Conservation (phyloP, 2,329 filamentous ascomycete species). For the Aspergillus amoenus region DNA sequence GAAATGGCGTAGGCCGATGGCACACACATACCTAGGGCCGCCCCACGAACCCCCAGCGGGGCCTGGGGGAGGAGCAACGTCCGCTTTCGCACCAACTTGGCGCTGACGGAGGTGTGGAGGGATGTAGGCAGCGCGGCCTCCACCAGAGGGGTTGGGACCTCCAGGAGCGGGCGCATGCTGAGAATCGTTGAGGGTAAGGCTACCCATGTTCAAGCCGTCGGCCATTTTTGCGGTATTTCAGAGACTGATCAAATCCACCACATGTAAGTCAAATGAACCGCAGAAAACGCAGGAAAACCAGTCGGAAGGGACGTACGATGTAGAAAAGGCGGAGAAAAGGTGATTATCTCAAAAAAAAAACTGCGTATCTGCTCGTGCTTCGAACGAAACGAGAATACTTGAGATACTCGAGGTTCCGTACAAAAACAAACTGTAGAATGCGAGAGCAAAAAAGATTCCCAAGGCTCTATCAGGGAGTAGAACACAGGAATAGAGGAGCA, state of each 20-base stretch:
- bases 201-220: constrained; percentile 42
- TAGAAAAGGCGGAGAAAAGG: constrained; percentile 1
- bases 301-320: constrained; percentile 10
- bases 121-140: constrained; percentile 63
- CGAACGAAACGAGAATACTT: constrained; percentile 5
- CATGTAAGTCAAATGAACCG: constrained; percentile 9
- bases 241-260: constrained; percentile 3
- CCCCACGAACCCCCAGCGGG: constrained; percentile 7
- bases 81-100: constrained; percentile 35
- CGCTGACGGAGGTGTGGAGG: constrained; percentile 61
- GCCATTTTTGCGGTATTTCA: constrained; percentile 35
- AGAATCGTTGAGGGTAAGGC: constrained; percentile 57
- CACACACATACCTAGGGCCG: constrained; percentile 29
- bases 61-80: constrained; percentile 22
- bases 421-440: constrained; percentile 23
- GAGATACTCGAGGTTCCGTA: constrained; percentile 10
- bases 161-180: constrained; percentile 54
- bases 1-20: constrained; percentile 29
- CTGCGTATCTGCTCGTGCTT: constrained; percentile 4
- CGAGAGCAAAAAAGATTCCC: constrained; percentile 22
- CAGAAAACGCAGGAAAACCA: not conserved
- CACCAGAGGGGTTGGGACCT: constrained; percentile 36
- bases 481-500: constrained; percentile 25
- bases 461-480: constrained; percentile 24
- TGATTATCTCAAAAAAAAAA: constrained; percentile 5